Percentiles rank a stretch among this genome's conserved stretches.
Conservation (phyloP, 148 eudicot species). For the Vaccinium myrtillus region DNA sequence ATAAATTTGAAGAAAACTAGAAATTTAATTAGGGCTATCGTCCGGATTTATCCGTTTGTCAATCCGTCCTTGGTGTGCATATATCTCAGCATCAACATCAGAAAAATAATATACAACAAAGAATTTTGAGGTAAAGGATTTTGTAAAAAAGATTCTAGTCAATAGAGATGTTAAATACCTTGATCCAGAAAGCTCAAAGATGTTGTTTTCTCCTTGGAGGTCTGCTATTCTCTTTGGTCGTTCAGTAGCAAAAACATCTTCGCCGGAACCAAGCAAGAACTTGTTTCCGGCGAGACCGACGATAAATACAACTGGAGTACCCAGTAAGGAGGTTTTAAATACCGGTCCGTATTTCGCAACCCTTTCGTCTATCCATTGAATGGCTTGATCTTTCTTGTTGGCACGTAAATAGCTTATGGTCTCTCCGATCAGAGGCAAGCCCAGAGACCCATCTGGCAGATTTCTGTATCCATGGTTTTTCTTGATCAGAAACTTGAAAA, state of each 20-base stretch:
- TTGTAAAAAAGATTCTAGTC: background rate
- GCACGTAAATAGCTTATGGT: constrained; percentile 26
- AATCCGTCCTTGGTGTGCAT: background rate
- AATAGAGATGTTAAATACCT: background rate
- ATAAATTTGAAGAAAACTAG: too few species aligned
- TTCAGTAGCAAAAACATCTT: constrained; percentile 10
- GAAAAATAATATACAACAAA: background rate
- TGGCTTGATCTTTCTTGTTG: constrained; percentile 7
- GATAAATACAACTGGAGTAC: constrained; percentile 17
- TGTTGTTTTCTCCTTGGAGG: constrained; percentile 12
- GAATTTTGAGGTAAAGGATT: too few species aligned
- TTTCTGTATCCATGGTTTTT: background rate
- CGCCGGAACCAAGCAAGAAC: constrained; percentile 15
- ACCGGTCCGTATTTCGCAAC: constrained; percentile 15
- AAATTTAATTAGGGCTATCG: too few species aligned
- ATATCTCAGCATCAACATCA: background rate
- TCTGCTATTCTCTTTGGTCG: constrained; percentile 8
- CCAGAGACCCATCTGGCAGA: constrained; percentile 19
- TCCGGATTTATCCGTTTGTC: too few species aligned
- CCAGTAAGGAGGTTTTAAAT: constrained; percentile 21
- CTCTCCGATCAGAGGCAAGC: constrained; percentile 26
- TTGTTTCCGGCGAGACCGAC: constrained; percentile 16
- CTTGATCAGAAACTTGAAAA: constrained; percentile 12
- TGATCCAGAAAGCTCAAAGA: constrained; percentile 19
- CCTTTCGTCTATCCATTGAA: constrained; percentile 20